Conservation (phyloP, 2,329 filamentous ascomycete genomes). For the Stromatinia cepivora region DNA sequence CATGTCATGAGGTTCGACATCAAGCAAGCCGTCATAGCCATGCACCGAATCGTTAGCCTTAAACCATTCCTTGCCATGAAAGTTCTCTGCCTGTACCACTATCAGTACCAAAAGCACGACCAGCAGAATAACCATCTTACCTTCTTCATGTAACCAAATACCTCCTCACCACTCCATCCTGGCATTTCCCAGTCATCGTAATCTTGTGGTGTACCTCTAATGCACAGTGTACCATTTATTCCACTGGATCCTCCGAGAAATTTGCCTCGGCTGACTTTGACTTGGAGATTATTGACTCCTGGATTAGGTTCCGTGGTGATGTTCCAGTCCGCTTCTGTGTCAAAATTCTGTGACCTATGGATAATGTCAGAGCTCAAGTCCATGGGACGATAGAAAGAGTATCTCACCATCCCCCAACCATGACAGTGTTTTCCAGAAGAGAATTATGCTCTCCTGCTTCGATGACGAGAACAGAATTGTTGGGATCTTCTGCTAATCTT, state of each 20-base stretch:
- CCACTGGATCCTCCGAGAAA: conserved; percentile 53
- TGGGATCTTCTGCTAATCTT: conserved; percentile 53
- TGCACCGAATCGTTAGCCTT: conserved; percentile 50
- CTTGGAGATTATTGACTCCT: conserved; percentile 46
- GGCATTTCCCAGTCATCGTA: conserved; percentile 57
- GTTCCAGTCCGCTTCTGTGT: conserved; percentile 54
- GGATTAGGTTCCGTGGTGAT: conserved; percentile 46
- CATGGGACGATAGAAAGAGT: background rate
- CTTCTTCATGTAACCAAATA: conserved; percentile 58
- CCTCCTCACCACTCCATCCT: conserved; percentile 58
- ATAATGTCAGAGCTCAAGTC: background rate
- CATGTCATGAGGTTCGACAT: conserved; percentile 58
- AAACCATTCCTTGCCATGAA: conserved; percentile 59
- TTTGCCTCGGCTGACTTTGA: conserved; percentile 51
- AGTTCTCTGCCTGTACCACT: conserved; percentile 52
- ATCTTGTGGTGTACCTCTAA: conserved; percentile 50
- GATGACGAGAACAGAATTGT: conserved; percentile 50
- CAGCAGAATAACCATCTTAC: conserved; percentile 35
- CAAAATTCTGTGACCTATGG: conserved; percentile 48
- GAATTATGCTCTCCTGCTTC: conserved; percentile 50
- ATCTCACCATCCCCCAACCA: conserved; percentile 50
- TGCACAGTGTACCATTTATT: conserved; percentile 52
- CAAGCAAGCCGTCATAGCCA: conserved; percentile 53
- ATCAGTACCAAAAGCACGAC: background rate
- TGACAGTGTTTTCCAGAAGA: conserved; percentile 51